Evolutionary conservation across 2,329 filamentous ascomycete genomes (phyloP).

Genomic region (Bipolaris gigantea): DNA sequence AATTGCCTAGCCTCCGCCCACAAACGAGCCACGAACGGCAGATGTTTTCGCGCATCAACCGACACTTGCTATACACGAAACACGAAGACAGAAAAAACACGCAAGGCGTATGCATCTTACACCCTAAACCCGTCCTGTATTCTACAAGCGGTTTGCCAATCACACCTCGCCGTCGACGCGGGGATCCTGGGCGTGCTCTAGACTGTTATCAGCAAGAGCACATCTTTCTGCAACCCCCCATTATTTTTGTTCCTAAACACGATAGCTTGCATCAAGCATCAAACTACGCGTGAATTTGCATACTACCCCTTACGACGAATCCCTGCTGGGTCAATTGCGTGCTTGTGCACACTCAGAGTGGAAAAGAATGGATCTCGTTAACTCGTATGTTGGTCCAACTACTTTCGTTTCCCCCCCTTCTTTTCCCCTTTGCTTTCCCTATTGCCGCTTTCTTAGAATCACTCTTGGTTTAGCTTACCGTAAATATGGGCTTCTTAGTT

Average conservation of each 20-base stretch:
- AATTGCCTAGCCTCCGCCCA: not conserved
- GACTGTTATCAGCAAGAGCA: conserved; percentile 18
- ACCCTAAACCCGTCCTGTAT: not conserved
- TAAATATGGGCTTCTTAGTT: conserved; percentile 28
- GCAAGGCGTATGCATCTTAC: not conserved
- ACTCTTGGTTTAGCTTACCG: conserved; percentile 3
- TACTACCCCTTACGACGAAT: conserved; percentile 18
- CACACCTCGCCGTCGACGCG: conserved; percentile 32
- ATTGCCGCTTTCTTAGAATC: not conserved
- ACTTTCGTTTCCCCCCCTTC: conserved; percentile 10
- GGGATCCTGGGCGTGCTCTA: conserved; percentile 14
- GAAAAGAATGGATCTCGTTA: conserved; percentile 47
- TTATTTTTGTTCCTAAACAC: not conserved
- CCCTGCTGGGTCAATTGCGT: conserved; percentile 24
- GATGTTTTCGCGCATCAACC: too few relatives aligned
- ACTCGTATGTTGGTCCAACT: conserved; percentile 39
- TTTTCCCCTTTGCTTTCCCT: not conserved
- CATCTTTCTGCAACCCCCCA: not conserved
- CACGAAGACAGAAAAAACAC: not conserved
- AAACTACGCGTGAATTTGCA: conserved; percentile 11
- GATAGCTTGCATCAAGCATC: not conserved
- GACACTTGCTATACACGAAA: not conserved
- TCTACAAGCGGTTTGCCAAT: not conserved
- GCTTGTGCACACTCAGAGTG: conserved; percentile 16
- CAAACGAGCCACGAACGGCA: not conserved